Conservation (phyloP, 2,329 filamentous ascomycete species). For the Pestalotiopsis sp. region DNA sequence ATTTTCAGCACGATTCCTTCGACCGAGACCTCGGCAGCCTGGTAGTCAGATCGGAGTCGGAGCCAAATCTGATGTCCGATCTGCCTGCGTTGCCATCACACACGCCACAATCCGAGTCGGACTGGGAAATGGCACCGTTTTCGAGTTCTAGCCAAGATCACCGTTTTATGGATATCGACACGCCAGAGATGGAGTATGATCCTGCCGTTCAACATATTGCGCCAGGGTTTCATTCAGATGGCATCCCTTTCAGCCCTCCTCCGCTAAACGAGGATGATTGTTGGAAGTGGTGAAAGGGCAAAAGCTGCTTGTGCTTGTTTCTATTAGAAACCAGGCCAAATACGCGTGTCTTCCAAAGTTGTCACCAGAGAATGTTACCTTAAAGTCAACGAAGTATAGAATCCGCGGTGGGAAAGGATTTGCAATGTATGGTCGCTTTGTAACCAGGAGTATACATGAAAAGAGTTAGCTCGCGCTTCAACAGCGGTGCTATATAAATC, state of each 20-base stretch:
- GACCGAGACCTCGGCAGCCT: no score
- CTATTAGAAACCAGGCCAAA: not conserved
- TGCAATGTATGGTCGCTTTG: not conserved
- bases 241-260: not conserved
- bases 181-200: not conserved
- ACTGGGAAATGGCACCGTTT: not conserved
- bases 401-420: not conserved
- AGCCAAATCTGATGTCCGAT: no score
- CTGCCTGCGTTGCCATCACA: no score
- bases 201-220: not conserved
- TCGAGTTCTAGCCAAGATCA: not conserved
- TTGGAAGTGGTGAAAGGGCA: not conserved
- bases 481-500: not conserved
- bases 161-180: not conserved
- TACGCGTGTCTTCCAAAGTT: no score
- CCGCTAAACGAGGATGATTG: not conserved
- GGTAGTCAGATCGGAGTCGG: no score
- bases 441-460: not conserved
- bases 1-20: no score
- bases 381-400: no score
- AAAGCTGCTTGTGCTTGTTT: not conserved
- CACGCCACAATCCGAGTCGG: not conserved
- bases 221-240: not conserved
- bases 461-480: not conserved
- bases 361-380: no score